A percentile compares a stretch with the other conserved stretches of the same genome.
Conservation (phyloP, 2,329 filamentous ascomycete genomes). For the Cladobotryum mycophilum region DNA sequence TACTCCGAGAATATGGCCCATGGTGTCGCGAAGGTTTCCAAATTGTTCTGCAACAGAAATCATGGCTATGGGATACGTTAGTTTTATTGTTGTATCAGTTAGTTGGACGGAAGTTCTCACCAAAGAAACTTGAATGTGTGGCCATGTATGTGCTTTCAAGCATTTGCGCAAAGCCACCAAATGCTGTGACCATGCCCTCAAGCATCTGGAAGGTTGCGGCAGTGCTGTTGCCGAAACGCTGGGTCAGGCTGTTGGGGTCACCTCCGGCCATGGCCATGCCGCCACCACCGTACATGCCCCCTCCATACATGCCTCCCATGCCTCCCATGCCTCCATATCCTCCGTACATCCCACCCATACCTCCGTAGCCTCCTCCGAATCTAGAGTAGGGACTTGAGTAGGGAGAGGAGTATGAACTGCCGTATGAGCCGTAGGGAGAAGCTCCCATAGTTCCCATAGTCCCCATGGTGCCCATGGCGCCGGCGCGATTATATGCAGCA, state of each 20-base stretch:
- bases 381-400: conserved; percentile 39
- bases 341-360: conserved; percentile 37
- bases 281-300: conserved; percentile 36
- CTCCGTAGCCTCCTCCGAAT: conserved; percentile 35
- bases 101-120: conserved; percentile 44
- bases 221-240: conserved; percentile 89
- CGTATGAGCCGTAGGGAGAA: conserved; percentile 43
- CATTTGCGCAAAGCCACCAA: conserved; percentile 98
- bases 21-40: conserved; percentile 82
- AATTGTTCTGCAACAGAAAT: conserved; percentile 97
- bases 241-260: conserved; percentile 89
- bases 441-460: conserved; percentile 39
- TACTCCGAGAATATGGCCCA: conserved; percentile 89
- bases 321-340: conserved; percentile 34
- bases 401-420: conserved; percentile 32
- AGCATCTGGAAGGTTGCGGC: conserved; percentile 98
- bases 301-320: conserved; percentile 30
- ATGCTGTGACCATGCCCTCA: conserved; percentile 91
- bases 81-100: background rate
- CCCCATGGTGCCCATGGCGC: conserved; percentile 29
- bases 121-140: conserved; percentile 96
- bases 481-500: conserved; percentile 63
- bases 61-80: conserved; percentile 60
- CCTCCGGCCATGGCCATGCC: conserved; percentile 53
- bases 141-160: conserved; percentile 99